Evolutionary conservation across 768 basidiomycete genomes (phyloP).

Genomic region (Mycena albidolilacea): DNA sequence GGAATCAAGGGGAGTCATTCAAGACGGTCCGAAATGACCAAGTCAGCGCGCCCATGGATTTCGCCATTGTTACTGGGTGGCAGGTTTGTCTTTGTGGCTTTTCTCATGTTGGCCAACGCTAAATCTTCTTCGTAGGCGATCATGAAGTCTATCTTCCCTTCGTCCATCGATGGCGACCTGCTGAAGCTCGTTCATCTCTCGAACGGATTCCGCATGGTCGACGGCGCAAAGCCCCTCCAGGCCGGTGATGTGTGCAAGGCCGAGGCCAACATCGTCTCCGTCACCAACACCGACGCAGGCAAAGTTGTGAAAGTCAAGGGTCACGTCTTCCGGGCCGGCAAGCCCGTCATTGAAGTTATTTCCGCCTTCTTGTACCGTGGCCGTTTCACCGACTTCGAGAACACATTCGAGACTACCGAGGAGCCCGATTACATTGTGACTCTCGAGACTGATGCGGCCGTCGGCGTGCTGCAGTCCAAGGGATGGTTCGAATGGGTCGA

Average conservation of each 20-base stretch:
- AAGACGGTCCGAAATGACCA: conserved; percentile 79
- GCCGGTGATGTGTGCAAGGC: conserved; percentile 94
- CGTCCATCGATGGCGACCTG: conserved; percentile 92
- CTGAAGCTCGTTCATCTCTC: conserved; percentile 97
- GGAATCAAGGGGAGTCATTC: conserved; percentile 94
- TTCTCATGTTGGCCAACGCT: conserved; percentile 6
- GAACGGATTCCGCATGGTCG: conserved; percentile 93
- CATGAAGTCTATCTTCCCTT: conserved; percentile 98
- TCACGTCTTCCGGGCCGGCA: conserved; percentile 79
- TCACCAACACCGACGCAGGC: conserved; percentile 91
- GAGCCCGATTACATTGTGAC: conserved; percentile 91
- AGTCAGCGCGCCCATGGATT: conserved; percentile 97
- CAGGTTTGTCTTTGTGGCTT: conserved; percentile 71
- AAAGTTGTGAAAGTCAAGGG: conserved; percentile 95
- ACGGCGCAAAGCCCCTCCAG: conserved; percentile 81
- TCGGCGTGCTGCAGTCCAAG: conserved; percentile 95
- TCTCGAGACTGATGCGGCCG: conserved; percentile 80
- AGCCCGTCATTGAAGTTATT: conserved; percentile 92
- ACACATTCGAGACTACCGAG: conserved; percentile 94
- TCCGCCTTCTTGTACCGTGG: conserved; percentile 99
- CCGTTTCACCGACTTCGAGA: conserved; percentile 92
- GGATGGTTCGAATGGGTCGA: conserved; percentile 99
- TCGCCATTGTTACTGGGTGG: conserved; percentile 98
- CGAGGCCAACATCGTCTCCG: conserved; percentile 90
- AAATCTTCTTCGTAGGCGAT: conserved; percentile 78